A percentile compares a stretch with the other conserved stretches of the same genome.
phyloP scores from a whole-genome alignment of 1,284 basidiomycete species.

The Ceratobasidium sp. region DNA sequence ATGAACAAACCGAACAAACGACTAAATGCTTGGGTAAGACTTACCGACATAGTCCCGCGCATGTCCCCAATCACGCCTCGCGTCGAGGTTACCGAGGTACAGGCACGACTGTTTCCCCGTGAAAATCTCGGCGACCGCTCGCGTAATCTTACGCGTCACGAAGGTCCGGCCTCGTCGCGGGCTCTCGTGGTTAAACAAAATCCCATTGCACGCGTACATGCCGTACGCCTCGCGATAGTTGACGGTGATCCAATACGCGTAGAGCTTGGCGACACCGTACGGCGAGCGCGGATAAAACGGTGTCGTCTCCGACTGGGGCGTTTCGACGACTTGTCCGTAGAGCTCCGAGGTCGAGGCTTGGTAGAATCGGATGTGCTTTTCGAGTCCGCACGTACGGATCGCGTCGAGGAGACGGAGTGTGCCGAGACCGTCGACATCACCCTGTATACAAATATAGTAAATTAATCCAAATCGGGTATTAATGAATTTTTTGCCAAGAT shows the following conservation, averaged over 20 bases:
- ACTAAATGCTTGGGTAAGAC: not conserved
- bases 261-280: constrained; percentile 92
- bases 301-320: constrained; percentile 91
- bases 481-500: not conserved
- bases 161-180: constrained; percentile 92
- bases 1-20: not conserved
- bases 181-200: constrained; percentile 95
- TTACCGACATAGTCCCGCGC: constrained; percentile 70
- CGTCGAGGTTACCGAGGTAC: constrained; percentile 92
- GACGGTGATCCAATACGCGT: constrained; percentile 89
- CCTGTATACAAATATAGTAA: constrained; percentile 57
- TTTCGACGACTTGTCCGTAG: constrained; percentile 93
- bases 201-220: constrained; percentile 93
- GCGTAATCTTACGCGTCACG: constrained; percentile 92
- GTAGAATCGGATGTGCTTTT: constrained; percentile 89
- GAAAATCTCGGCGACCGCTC: constrained; percentile 90
- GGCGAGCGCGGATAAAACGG: constrained; percentile 95
- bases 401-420: constrained; percentile 93
- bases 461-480: constrained; percentile 14
- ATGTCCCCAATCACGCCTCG: constrained; percentile 94
- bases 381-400: constrained; percentile 90
- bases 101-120: constrained; percentile 87
- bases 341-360: constrained; percentile 95
- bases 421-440: constrained; percentile 91
- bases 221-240: constrained; percentile 94